These are phyloP conservation scores for Ramaria sp. DNA, from an alignment of 768 basidiomycete genomes.

Conservation along the genomic window DNA sequence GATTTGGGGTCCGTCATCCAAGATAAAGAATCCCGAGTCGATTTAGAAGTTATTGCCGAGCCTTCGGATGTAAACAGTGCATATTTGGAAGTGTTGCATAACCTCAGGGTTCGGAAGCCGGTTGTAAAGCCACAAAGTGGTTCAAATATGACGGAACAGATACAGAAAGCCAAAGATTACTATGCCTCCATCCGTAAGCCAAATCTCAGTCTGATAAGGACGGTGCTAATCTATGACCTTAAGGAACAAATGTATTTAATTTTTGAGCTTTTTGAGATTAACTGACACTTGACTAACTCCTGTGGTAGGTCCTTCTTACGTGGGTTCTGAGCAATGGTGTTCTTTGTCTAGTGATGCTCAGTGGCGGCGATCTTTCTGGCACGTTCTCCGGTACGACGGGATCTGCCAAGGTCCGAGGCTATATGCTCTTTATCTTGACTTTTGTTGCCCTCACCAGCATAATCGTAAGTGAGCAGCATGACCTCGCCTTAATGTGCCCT, in stretches of 20 bases:
- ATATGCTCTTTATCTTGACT: conserved; percentile 69
- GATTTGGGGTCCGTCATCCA: conserved; percentile 82
- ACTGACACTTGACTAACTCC: background rate
- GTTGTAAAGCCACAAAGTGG: conserved; percentile 12
- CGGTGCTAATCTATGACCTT: background rate
- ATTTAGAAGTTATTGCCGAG: conserved; percentile 77
- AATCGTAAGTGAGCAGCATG: conserved; percentile 20
- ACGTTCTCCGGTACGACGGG: conserved; percentile 47
- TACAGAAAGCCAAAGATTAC: conserved; percentile 72
- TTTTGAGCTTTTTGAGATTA: background rate
- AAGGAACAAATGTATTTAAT: conserved; percentile 5
- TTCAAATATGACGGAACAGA: conserved; percentile 47
- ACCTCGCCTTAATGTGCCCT: background rate
- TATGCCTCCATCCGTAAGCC: conserved; percentile 69
- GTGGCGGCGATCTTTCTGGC: conserved; percentile 43
- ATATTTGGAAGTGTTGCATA: conserved; percentile 75
- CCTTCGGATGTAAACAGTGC: conserved; percentile 73
- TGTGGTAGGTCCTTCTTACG: conserved; percentile 46
- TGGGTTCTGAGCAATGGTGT: conserved; percentile 71
- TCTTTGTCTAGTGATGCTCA: conserved; percentile 58
- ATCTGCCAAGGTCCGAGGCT: conserved; percentile 51
- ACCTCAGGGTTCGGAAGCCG: conserved; percentile 35
- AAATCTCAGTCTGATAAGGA: background rate
- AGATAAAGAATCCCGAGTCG: conserved; percentile 71
- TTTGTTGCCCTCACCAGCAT: conserved; percentile 74